phyloP scores from a whole-genome alignment of 2,329 filamentous ascomycete species.

The Colletotrichum sp. region DNA sequence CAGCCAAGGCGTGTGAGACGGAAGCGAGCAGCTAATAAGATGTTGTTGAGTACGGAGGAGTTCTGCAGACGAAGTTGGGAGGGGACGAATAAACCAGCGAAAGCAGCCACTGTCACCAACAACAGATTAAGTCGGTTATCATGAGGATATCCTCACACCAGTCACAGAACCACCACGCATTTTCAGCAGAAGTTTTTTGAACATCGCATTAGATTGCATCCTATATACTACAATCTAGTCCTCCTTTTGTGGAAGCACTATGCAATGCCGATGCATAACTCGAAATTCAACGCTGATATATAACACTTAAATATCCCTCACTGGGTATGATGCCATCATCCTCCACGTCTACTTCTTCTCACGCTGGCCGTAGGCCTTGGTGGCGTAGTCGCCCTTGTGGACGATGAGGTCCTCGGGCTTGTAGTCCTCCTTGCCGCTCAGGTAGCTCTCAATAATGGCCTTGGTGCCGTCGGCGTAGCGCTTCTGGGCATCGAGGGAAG shows the following conservation, averaged over 20 bases:
- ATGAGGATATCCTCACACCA: not conserved
- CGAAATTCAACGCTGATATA: slow-evolving; percentile 1
- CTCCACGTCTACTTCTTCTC: slow-evolving; percentile 46
- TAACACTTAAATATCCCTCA: not conserved
- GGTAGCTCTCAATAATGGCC: slow-evolving; percentile 90
- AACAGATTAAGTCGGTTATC: not conserved
- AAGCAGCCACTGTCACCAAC: not conserved
- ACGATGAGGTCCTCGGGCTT: slow-evolving; percentile 90
- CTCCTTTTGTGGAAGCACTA: not conserved
- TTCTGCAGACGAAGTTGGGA: not conserved
- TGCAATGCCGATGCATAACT: slow-evolving; percentile 10
- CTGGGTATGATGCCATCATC: not conserved
- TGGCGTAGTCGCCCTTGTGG: slow-evolving; percentile 88
- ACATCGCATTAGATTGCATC: slow-evolving; percentile 10
- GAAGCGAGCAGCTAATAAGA: not conserved
- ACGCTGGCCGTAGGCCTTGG: slow-evolving; percentile 88
- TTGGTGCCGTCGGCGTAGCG: slow-evolving; percentile 89
- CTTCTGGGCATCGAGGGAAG: slow-evolving; percentile 96
- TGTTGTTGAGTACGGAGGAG: too few relatives aligned
- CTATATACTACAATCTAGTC: slow-evolving; percentile 15
- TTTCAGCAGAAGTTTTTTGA: not conserved
- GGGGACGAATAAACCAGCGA: not conserved
- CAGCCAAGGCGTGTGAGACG: not conserved
- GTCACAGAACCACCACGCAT: not conserved
- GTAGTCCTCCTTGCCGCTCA: slow-evolving; percentile 88